These are phyloP conservation scores for Chaetomiaceae sp. DNA, from an alignment of 2,329 filamentous ascomycete species.

Conservation along the genomic window DNA sequence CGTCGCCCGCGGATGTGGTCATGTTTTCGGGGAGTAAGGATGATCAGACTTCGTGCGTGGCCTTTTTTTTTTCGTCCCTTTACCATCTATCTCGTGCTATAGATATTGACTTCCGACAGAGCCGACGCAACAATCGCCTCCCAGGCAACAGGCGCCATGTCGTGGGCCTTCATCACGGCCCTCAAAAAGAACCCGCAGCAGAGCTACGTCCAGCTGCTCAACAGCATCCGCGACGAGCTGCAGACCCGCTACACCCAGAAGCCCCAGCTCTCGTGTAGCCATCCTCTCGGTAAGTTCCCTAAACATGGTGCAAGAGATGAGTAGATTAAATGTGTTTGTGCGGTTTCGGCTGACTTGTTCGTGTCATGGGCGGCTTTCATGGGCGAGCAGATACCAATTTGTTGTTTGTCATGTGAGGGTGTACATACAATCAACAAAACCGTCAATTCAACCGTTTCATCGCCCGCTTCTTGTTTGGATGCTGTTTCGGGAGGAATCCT, in stretches of 20 bases:
- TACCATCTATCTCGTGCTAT: too few relatives aligned
- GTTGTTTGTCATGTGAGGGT: constrained; percentile 56
- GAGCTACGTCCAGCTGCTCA: constrained; percentile 94
- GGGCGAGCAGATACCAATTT: constrained; percentile 53
- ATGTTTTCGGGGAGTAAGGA: constrained; percentile 99
- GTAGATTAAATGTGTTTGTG: neutral
- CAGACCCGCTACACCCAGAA: constrained; percentile 86
- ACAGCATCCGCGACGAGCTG: constrained; percentile 92
- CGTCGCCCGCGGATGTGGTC: constrained; percentile 88
- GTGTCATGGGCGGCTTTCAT: constrained; percentile 11
- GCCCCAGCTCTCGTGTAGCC: constrained; percentile 94
- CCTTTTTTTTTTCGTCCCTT: constrained; percentile 27
- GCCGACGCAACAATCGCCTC: constrained; percentile 89
- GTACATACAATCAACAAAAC: too few relatives aligned
- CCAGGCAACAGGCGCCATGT: constrained; percentile 96
- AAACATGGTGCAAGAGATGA: too few relatives aligned
- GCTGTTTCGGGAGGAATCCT: too few relatives aligned
- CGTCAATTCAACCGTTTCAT: too few relatives aligned
- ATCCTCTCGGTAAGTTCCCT: constrained; percentile 74
- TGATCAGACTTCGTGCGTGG: constrained; percentile 80
- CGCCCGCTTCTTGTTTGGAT: too few relatives aligned
- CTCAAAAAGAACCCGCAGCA: constrained; percentile 97
- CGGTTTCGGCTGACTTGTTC: constrained; percentile 10
- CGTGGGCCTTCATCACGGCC: constrained; percentile 89
- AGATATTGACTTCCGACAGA: constrained; percentile 41